Evolutionary conservation across 345 rosid species (phyloP).

Genomic region (Syzygium oleosum): DNA sequence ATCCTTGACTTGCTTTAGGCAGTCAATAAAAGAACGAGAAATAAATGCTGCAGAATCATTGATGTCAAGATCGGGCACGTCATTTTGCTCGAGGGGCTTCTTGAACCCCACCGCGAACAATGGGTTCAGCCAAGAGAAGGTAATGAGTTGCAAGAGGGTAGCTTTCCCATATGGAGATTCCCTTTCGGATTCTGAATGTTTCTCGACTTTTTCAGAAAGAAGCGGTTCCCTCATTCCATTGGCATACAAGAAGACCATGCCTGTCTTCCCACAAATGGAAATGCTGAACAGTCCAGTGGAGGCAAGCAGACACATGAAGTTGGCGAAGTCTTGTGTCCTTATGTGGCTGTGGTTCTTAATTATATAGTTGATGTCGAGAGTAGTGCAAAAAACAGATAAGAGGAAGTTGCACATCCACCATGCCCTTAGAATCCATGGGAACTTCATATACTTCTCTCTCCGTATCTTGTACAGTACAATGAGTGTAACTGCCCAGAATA

Average conservation of each 20-base stretch:
- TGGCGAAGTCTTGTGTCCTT: conserved; percentile 30
- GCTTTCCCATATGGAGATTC: conserved; percentile 65
- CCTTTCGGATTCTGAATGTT: conserved; percentile 10
- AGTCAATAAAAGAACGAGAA: conserved; percentile 40
- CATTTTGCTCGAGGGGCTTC: conserved; percentile 62
- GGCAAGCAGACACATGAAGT: conserved; percentile 38
- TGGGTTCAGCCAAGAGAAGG: conserved; percentile 91
- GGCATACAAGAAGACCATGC: conserved; percentile 13
- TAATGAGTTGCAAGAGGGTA: conserved; percentile 57
- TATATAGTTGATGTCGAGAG: conserved; percentile 20
- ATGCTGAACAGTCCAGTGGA: conserved; percentile 40
- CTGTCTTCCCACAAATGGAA: conserved; percentile 69
- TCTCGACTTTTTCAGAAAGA: conserved; percentile 25
- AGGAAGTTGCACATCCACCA: conserved; percentile 88
- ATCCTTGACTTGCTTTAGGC: conserved; percentile 41
- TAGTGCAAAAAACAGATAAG: conserved; percentile 19
- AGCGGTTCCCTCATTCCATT: conserved; percentile 43
- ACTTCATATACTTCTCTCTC: conserved; percentile 15
- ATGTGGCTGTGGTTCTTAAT: conserved; percentile 17
- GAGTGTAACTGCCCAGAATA: conserved; percentile 37
- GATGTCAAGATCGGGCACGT: conserved; percentile 56
- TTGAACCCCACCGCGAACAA: conserved; percentile 62
- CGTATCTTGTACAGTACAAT: conserved; percentile 26
- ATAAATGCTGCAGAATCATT: conserved; percentile 62
- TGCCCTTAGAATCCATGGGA: conserved; percentile 63